Conservation (phyloP, 2,329 filamentous ascomycete species). For the Calonectria leucothoes region DNA sequence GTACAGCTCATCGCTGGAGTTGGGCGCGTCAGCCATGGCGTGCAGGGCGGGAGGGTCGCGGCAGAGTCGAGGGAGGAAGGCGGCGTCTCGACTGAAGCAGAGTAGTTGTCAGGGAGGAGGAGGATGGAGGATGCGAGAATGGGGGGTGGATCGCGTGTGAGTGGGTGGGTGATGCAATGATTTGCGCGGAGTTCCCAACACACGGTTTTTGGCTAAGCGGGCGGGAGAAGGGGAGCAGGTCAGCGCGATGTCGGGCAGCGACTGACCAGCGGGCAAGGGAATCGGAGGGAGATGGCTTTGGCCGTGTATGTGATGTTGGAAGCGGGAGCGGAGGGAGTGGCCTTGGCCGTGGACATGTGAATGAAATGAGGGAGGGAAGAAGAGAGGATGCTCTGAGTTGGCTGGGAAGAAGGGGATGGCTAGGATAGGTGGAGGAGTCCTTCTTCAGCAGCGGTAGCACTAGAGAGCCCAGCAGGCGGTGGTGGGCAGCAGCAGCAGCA, state of each 20-base stretch:
- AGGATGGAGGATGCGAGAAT: constrained; percentile 36
- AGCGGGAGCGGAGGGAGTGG: constrained; percentile 25
- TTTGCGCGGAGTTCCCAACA: constrained; percentile 46
- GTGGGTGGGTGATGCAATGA: constrained; percentile 46
- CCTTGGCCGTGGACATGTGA: constrained; percentile 40
- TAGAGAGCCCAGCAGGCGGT: neutral
- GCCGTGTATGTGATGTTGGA: constrained; percentile 27
- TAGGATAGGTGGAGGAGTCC: constrained; percentile 23
- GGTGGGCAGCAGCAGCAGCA: constrained; percentile 1
- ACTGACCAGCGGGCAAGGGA: constrained; percentile 19
- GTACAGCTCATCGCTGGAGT: constrained; percentile 98
- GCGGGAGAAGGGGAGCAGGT: constrained; percentile 30
- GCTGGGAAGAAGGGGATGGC: constrained; percentile 19
- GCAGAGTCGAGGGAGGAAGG: constrained; percentile 40
- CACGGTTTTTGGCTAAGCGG: constrained; percentile 42
- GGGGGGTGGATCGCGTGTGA: constrained; percentile 45
- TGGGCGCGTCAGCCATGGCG: constrained; percentile 89
- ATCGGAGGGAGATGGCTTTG: constrained; percentile 14
- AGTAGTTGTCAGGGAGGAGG: constrained; percentile 36
- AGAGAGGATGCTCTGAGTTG: constrained; percentile 23
- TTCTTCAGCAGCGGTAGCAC: constrained; percentile 4
- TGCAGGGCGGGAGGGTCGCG: constrained; percentile 49
- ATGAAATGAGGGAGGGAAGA: constrained; percentile 42
- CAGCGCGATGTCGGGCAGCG: constrained; percentile 24
- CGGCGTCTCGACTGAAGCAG: constrained; percentile 33